Evolutionary conservation across 208 protist genomes (phyloP), one percentile per base, ranked within the genome.

Genomic region (Herpetomonas tarakana): DNA sequence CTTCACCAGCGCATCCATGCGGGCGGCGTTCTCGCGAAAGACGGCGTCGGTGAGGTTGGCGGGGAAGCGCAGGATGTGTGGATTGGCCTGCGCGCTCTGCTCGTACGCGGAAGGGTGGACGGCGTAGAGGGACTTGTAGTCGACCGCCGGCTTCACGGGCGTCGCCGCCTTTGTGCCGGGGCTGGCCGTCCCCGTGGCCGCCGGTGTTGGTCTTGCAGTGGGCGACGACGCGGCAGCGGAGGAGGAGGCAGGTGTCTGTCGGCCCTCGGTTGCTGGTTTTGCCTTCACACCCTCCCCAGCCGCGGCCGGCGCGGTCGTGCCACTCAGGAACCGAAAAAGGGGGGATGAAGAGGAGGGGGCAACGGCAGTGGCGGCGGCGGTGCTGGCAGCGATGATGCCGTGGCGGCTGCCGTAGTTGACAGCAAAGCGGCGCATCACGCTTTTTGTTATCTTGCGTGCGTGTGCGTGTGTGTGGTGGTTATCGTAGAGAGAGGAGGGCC

Each of bases 81-180:
- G 73, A 28, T 49, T 47, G 7, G 57, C 49, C 49, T 70, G 46
- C 59, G 52, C 63, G 27, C 45, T 64, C 2, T 54, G 62, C 56
- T 86, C 79, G 62, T 86, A 86, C 52, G 75, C 63, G 39, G 65
- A 55, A 2, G 78, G 67, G 68, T 85, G 78, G 6, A 68, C 52
- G 18, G 62, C 60, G 56, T 81, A 81, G n/a, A 74, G 66, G 0
- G 55, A n/a, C 0, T 58, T 46, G 60, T 67, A 67, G 60, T 65
- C 58, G 22, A 58, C 25, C 30, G 19, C 54, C 7, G 22, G 52
- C 27, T 38, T 26, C 38, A 66, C 50, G n/a, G 51, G 18, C 22
- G 6, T 25, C 7, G 46, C 46, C n/a, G 22, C 9, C 7, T 9
- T n/a, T 25, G 46, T 7, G 4, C 16, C 22, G 19, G 44, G n/a